Evolutionary conservation across 2,329 filamentous ascomycete genomes (phyloP).

Genomic region (Ophiostoma sp.): DNA sequence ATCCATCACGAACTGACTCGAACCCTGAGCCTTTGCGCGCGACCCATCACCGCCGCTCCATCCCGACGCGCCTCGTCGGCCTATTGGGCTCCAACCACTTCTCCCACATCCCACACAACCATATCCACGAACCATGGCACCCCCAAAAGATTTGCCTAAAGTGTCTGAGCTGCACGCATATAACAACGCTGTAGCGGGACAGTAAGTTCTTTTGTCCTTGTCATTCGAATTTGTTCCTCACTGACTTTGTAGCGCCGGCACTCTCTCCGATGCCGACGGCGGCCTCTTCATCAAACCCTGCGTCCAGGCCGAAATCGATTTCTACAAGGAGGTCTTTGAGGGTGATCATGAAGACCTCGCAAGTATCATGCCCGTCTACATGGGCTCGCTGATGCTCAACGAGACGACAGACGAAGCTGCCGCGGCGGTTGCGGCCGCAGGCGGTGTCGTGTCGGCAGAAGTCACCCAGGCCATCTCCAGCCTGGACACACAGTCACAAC

Average conservation of each 20-base stretch:
- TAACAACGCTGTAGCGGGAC: constrained; percentile 76
- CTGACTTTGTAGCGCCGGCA: constrained; percentile 69
- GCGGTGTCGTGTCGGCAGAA: constrained; percentile 42
- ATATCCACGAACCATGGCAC: constrained; percentile 31
- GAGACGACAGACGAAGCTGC: constrained; percentile 53
- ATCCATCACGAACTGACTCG: neutral
- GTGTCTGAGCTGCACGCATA: constrained; percentile 66
- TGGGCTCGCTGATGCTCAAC: constrained; percentile 75
- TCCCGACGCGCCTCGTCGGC: neutral
- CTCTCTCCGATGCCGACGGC: constrained; percentile 79
- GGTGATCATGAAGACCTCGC: constrained; percentile 70
- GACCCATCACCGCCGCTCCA: neutral
- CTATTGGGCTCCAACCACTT: neutral
- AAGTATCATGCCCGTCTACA: constrained; percentile 78
- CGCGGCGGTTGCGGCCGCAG: constrained; percentile 45
- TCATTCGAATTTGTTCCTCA: neutral
- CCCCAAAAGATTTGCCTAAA: constrained; percentile 51
- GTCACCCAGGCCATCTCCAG: constrained; percentile 37
- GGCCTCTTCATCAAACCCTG: constrained; percentile 93
- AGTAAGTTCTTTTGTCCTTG: constrained; percentile 59
- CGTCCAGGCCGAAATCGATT: constrained; percentile 78
- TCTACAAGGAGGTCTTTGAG: constrained; percentile 72
- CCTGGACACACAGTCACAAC: constrained; percentile 22
- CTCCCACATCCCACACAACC: neutral
- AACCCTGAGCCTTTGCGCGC: neutral